Conservation (phyloP, 106 monocot species). For the Dioscorea alata region DNA sequence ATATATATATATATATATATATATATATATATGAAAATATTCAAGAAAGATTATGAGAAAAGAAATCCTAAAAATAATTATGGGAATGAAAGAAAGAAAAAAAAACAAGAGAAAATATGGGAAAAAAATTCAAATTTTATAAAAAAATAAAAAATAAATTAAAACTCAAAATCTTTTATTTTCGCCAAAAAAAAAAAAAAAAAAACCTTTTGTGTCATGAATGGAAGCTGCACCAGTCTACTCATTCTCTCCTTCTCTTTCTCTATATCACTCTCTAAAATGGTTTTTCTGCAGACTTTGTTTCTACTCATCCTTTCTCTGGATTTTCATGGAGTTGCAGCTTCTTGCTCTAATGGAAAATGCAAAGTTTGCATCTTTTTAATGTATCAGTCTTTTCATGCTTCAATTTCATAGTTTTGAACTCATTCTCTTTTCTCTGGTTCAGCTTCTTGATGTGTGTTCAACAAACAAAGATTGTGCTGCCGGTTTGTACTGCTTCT, state of each 20-base stretch:
- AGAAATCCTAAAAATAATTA: too few relatives aligned
- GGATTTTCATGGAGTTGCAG: constrained; percentile 7
- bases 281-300: constrained; percentile 9
- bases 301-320: constrained; percentile 4
- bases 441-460: constrained; percentile 33
- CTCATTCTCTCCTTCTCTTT: background rate
- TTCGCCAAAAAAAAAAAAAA: too few relatives aligned
- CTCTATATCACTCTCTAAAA: background rate
- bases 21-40: too few relatives aligned
- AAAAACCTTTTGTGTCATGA: too few relatives aligned
- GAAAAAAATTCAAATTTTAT: too few relatives aligned
- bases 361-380: constrained; percentile 15
- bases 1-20: too few relatives aligned
- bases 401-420: background rate
- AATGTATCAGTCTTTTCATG: background rate
- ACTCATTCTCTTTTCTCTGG: background rate
- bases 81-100: too few relatives aligned
- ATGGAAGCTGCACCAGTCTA: too few relatives aligned
- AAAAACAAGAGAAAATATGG: too few relatives aligned
- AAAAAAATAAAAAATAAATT: too few relatives aligned
- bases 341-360: constrained; percentile 28
- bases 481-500: constrained; percentile 46
- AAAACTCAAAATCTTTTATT: too few relatives aligned
- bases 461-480: constrained; percentile 40
- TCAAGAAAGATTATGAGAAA: too few relatives aligned